A percentile compares a stretch with the other conserved stretches of the same genome.
These are phyloP conservation scores for Leccinellum rugosiceps DNA, from an alignment of 768 basidiomycete species.

Conservation along the genomic window DNA sequence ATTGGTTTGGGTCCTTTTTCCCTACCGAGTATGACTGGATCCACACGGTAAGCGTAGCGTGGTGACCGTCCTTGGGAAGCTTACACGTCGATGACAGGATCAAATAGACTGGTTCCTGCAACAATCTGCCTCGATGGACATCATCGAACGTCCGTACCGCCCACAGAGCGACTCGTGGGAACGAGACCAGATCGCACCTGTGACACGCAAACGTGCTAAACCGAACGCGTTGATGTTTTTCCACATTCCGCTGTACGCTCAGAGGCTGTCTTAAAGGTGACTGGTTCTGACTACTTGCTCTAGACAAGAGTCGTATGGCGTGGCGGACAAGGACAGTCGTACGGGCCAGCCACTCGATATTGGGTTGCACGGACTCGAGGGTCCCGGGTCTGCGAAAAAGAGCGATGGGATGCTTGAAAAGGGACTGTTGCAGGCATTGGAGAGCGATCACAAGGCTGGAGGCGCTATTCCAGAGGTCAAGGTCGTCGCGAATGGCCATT, in stretches of 20 bases:
- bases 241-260: slow-evolving; percentile 86
- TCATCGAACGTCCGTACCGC: slow-evolving; percentile 79
- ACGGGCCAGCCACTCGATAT: slow-evolving; percentile 66
- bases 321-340: slow-evolving; percentile 60
- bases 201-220: slow-evolving; percentile 64
- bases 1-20: slow-evolving; percentile 57
- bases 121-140: slow-evolving; percentile 70
- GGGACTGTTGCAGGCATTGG: slow-evolving; percentile 66
- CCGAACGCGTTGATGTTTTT: slow-evolving; percentile 98
- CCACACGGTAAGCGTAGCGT: slow-evolving; percentile 47
- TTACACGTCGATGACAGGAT: slow-evolving; percentile 29
- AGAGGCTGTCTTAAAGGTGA: not conserved
- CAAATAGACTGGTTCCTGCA: slow-evolving; percentile 92
- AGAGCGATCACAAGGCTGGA: slow-evolving; percentile 59
- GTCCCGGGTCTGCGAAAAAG: slow-evolving; percentile 57
- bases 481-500: slow-evolving; percentile 87
- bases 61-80: no score
- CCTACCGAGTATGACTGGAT: slow-evolving; percentile 86
- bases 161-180: slow-evolving; percentile 75
- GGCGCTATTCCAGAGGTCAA: slow-evolving; percentile 68
- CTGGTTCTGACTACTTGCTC: not conserved
- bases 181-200: slow-evolving; percentile 60
- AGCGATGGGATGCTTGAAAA: slow-evolving; percentile 85
- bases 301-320: slow-evolving; percentile 72
- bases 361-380: slow-evolving; percentile 61